phyloP scores from a whole-genome alignment of 2,329 filamentous ascomycete species.

The Ophiognomonia clavigignenti-juglandacearum region DNA sequence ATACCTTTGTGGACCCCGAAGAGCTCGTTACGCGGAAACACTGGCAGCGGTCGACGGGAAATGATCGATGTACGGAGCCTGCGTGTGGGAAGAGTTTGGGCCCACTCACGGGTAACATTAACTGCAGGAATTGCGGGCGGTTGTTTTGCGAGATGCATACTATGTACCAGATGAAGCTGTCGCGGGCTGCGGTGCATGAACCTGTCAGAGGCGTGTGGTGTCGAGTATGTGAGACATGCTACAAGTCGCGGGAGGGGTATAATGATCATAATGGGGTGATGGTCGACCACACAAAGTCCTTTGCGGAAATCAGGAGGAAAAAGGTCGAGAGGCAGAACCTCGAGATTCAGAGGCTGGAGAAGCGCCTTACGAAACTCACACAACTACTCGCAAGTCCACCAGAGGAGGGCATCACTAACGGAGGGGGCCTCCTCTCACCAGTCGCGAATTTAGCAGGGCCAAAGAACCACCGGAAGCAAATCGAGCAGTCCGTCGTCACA shows the following conservation, averaged over 20 bases:
- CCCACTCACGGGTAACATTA: slow-evolving; percentile 75
- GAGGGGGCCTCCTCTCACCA: slow-evolving; percentile 51
- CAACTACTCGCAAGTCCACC: slow-evolving; percentile 74
- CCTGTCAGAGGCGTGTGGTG: slow-evolving; percentile 90
- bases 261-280: slow-evolving; percentile 76
- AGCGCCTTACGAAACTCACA: slow-evolving; percentile 84
- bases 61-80: slow-evolving; percentile 83
- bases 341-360: slow-evolving; percentile 86
- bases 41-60: slow-evolving; percentile 74
- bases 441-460: slow-evolving; percentile 60
- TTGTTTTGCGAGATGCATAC: slow-evolving; percentile 97
- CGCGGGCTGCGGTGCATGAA: slow-evolving; percentile 81
- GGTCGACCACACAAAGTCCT: slow-evolving; percentile 67
- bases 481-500: slow-evolving; percentile 88
- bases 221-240: slow-evolving; percentile 97
- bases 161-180: slow-evolving; percentile 99
- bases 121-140: slow-evolving; percentile 88
- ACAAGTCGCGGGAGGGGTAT: slow-evolving; percentile 92
- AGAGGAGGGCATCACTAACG: slow-evolving; percentile 50
- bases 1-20: slow-evolving; percentile 66
- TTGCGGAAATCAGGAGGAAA: slow-evolving; percentile 66
- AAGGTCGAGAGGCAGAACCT: slow-evolving; percentile 80
- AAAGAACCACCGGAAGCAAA: slow-evolving; percentile 68
- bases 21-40: slow-evolving; percentile 83
- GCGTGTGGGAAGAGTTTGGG: slow-evolving; percentile 77